Base-by-base conservation (phyloP, 768 basidiomycete species). In the Mycena haematopus region DNA sequence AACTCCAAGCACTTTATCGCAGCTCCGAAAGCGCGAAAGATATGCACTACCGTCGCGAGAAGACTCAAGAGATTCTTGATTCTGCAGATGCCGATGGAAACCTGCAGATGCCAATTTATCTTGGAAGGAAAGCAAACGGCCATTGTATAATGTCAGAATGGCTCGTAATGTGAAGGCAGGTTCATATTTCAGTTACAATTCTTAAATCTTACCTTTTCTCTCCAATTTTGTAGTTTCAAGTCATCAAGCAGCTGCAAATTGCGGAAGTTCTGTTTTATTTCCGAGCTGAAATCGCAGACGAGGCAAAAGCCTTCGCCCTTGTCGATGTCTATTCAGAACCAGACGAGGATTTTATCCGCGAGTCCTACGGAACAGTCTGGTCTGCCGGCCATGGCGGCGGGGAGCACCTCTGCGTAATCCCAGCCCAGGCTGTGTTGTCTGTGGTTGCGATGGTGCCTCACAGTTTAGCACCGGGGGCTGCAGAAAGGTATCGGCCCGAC, bases 1-100 rank as follows among this genome's bases (percentile, higher is more conserved):
- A 78, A 38, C 52, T 78, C 0, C 79, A 80, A 36, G 73, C 78
- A 0, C 62, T 72, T 0, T 68, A 70, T 6, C 31, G 69, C 0
- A 63, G 24, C 22, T 63, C 60, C 3, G 52, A 62, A 8, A 68
- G 66, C 29, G 65, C 76, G 0, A 21, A 60, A 6, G 61, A 49
- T 2, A 67, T 72, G 36, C 36, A 36, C 13, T 36, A 36, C 36
- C 36, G 14, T 36, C 8, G 14, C 11, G 36, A 36, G 3, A 36
- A 36, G 13, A 36, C 36, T 9, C 6, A 4, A 13, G 36, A 36
- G 13, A 36, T 36, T 14, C 8, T 36, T 15, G 14, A 4, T 6
- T 36, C 36, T 14, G 36, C 36, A 36, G 36, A 36, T 11, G 14
- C 36, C 13, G 13, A 36, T 14, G 36, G 36, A 36, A 36, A 36